A percentile compares a stretch with the other conserved stretches of the same genome.
Evolutionary conservation across 305 asterid species (phyloP).

Genomic region (Solanum hybrid): DNA sequence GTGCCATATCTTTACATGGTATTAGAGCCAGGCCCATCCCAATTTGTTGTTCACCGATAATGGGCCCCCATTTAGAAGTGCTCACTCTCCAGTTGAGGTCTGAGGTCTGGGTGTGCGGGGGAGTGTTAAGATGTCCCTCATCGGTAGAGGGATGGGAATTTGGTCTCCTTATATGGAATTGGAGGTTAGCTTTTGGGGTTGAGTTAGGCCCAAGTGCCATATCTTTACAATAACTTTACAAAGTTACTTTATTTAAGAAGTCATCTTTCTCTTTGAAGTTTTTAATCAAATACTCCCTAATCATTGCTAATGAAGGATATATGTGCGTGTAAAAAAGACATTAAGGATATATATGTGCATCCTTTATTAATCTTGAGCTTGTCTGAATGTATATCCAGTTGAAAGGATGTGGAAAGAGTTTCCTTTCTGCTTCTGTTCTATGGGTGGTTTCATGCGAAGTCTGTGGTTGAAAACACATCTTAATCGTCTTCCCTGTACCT

Average conservation of each 20-base stretch:
- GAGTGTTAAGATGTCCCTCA: not conserved
- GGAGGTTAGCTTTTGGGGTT: not conserved
- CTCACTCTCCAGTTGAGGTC: not conserved
- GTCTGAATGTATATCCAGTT: not conserved
- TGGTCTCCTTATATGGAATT: not conserved
- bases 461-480: not conserved
- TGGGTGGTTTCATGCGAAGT: not conserved
- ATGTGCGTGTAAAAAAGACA: not conserved
- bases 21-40: too few species aligned
- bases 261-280: not conserved
- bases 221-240: not conserved
- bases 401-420: not conserved
- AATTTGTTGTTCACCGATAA: not conserved
- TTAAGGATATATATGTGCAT: not conserved
- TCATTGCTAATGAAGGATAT: conserved; percentile 1
- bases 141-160: not conserved
- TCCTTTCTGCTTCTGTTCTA: not conserved
- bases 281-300: not conserved
- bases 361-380: not conserved
- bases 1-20: too few species aligned
- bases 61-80: not conserved
- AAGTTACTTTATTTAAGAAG: not conserved
- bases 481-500: not conserved
- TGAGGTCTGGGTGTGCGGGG: not conserved
- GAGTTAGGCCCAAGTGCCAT: not conserved